Percentiles rank a stretch among this genome's conserved stretches.
Evolutionary conservation across 495 filamentous ascomycete genomes (phyloP).

Genomic region (Poronia punctata): DNA sequence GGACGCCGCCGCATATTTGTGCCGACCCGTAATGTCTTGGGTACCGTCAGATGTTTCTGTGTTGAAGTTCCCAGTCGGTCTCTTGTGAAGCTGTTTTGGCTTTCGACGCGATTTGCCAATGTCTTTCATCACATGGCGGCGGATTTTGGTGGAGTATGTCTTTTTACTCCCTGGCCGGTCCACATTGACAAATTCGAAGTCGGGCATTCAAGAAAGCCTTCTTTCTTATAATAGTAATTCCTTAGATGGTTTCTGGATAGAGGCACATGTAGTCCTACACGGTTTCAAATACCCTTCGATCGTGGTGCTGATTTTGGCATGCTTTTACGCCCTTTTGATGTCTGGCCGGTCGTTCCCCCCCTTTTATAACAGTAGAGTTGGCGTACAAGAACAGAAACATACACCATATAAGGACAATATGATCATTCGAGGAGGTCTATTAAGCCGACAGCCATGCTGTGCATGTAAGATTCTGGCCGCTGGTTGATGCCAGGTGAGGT

Average conservation of each 20-base stretch:
- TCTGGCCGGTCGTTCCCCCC: no score
- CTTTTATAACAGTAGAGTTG: no score
- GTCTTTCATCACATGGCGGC: slow-evolving; percentile 33
- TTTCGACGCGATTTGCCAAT: slow-evolving; percentile 28
- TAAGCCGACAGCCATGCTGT: no score
- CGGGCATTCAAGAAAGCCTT: slow-evolving; percentile 10
- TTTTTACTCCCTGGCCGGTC: slow-evolving; percentile 17
- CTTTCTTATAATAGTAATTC: background rate
- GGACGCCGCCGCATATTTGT: background rate
- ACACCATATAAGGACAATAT: no score
- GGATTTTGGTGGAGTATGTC: slow-evolving; percentile 20
- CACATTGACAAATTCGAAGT: slow-evolving; percentile 24
- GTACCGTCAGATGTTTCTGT: background rate
- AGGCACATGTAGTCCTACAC: no score
- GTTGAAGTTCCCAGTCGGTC: slow-evolving; percentile 4
- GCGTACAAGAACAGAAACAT: no score
- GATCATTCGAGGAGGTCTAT: no score
- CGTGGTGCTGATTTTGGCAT: no score
- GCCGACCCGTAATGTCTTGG: background rate
- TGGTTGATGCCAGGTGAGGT: no score
- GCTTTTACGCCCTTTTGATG: no score
- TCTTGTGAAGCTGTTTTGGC: slow-evolving; percentile 9
- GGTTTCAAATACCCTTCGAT: no score
- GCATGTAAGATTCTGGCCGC: no score
- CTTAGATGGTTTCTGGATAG: background rate